Base-by-base conservation (phyloP, 2,329 filamentous ascomycete genomes). In the Aspergillus tanneri region DNA sequence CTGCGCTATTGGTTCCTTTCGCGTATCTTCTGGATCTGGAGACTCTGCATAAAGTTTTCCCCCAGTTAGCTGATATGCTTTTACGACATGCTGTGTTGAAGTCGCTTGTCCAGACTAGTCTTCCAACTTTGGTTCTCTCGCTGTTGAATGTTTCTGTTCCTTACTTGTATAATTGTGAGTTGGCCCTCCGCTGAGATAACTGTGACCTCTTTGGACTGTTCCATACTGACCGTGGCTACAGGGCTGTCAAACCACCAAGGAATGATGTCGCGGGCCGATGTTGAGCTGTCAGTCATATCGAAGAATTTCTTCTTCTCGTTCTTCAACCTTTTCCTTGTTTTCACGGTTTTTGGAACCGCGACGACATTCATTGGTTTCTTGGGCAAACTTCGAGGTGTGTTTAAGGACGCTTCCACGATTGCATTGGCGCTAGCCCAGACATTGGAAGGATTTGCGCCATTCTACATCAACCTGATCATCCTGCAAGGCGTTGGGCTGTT, bases 291-390 rank as follows among this genome's bases (percentile, higher is more conserved):
- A 0, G 79, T 95, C 36, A 92, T 99, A 56, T 96, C 90, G 45
- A 99, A 99, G 74, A 99, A 97, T 70, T 99, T 97, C 73, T 96
- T 97, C 78, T 99, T 99, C 67, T 91, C 88, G 8, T 99, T 99
- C 71, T 97, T 99, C 81, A 99, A 99, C 72, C 89, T 97, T 48
- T 99, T 99, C 72, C 81, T 97, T 42, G 83, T 97, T 36, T 96
- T 97, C 67, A 95, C 92, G 1, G 80, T 93, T 21, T 88, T 95
- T 37, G 88, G 87, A 45, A 90, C 90, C 4, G 89, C 83, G 2
- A 83, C 86, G 30, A 83, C 85, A 45, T 88, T 96, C 63, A 84
- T 84, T 70, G 76, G 77, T 25, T 80, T 87, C 43, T 77, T 79
- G 62, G 72, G 80, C 47, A 73, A 76, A 21, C 77, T 97, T 38